Base-by-base conservation (phyloP, 257 asterid genomes). In the Ocimum tenuiflorum region DNA sequence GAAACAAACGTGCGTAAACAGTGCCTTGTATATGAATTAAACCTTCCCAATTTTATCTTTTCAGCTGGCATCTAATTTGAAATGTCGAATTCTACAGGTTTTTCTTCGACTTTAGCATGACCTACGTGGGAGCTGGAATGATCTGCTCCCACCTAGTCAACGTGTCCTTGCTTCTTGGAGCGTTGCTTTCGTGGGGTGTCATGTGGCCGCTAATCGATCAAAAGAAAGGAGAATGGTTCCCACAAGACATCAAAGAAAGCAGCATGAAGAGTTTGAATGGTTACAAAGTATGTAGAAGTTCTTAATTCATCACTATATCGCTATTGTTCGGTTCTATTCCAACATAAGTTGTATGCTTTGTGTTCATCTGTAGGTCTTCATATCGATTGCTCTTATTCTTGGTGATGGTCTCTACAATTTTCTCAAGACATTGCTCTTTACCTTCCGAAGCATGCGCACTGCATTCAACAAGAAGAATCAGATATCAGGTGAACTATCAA, bases 341-440 rank as follows among this genome's bases (percentile, higher is more conserved):
- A 22, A 29, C 39, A 0, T 9, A 11, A 41, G 17, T 0, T 0
- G 53, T 42, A 15, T 18, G n/a, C n/a, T n/a, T n/a, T n/a, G n/a
- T 72, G 50, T 49, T 63, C 24, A 6, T 11, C 0, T 77, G 83
- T 86, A 89, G 97, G 94, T 91, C 24, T 91, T 91, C 63, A 79
- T 91, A 53, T 79, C 97, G 10, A 89, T 91, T 20, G 84, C 96
- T 42, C 91, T 91, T 9, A 85, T 91, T 56, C 84, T 91, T 20
- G 97, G 97, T 0, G 96, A 91, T 41, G 97, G 97, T 22, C 83
- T 88, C 13, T 86, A 91, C 83, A 85, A 91, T 73, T 91, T 91
- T 68, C 65, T 75, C 69, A 91, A 84, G 86, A 88, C 89, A 11
- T 63, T 86, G 54, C 29, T 51, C 24, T 75, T 86, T 51, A 84